Evolutionary conservation across 768 basidiomycete genomes (phyloP), one percentile per base, ranked within the genome.

Genomic region (Boletus pseudopeckii): DNA sequence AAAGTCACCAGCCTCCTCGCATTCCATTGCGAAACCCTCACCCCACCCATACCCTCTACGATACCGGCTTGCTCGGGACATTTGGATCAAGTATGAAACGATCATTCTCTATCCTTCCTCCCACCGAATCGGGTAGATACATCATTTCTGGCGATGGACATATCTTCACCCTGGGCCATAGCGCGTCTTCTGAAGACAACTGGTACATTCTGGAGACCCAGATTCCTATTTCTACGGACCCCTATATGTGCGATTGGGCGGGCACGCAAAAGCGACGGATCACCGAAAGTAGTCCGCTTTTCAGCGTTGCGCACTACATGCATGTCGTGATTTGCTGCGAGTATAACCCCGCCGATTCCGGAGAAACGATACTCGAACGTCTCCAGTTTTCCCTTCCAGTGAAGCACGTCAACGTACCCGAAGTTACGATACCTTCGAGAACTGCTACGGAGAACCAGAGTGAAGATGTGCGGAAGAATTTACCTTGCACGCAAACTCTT

Each of bases 1-100:
- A 66, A 41, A 65, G 72, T 11, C 61, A 74, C 44, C 90, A 93
- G 57, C 90, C 90, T 22, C 90, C 90, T 7, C 71, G 75, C 42
- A 55, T 74, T 33, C 80, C 84, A 2, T 74, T 93, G 22, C 78
- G 75, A 14, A 66, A 76, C 37, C 73, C 82, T 1, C 83, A 89
- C 56, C 73, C 80, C 6, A 56, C 79, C 14, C 67, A 67, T n/a
- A 55, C 69, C 1, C 66, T 89, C 28, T 78, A 78, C 53, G 71
- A 77, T 30, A 68, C 77, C 57, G 78, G 76, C 28, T 65, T 82
- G 38, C 70, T 72, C 48, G 55, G 65, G 18, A 53, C 62, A 28
- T 54, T 64, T 9, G 48, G 28, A 62, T 38, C 67, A 51, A 55
- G 61, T 54, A 22, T 72, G 74, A 51, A 67, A 40, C 67, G 69